A percentile compares a stretch with the other conserved stretches of the same genome.
These are phyloP conservation scores for Epichloe aotearoae DNA, from an alignment of 2,329 filamentous ascomycete species.

Conservation along the genomic window DNA sequence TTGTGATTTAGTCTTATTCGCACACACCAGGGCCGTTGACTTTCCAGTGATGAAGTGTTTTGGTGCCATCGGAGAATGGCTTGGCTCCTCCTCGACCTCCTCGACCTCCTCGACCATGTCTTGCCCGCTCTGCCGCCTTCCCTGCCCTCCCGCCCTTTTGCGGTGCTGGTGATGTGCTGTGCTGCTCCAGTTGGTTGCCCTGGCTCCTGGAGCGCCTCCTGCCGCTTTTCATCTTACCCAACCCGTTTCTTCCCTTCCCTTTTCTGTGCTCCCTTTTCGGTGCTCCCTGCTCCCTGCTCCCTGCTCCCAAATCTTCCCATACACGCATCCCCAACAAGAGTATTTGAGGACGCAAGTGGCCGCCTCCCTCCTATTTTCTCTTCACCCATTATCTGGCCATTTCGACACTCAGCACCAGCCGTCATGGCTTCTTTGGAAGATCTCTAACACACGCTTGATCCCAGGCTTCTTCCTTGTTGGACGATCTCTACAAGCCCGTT, in stretches of 20 bases:
- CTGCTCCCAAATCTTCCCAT: background rate
- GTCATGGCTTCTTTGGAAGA: constrained; percentile 5
- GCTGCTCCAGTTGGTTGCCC: too few relatives aligned
- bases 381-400: constrained; percentile 7
- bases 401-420: constrained; percentile 2
- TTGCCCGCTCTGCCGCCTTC: background rate
- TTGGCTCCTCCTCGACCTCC: too few relatives aligned
- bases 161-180: too few relatives aligned
- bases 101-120: background rate
- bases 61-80: background rate
- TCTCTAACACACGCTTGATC: constrained; percentile 6
- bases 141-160: background rate
- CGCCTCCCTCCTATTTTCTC: constrained; percentile 1
- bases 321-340: background rate
- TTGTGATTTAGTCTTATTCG: background rate
- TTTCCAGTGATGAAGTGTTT: background rate
- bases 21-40: background rate
- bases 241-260: background rate
- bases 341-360: constrained; percentile 7
- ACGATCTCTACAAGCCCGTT: constrained; percentile 5
- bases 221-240: background rate
- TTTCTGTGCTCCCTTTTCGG: too few relatives aligned
- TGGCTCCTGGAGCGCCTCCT: background rate
- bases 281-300: background rate
- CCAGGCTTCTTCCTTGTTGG: constrained; percentile 7